Base-by-base conservation (phyloP, 1,139 yeast species). In the Geotrichum reessii region DNA sequence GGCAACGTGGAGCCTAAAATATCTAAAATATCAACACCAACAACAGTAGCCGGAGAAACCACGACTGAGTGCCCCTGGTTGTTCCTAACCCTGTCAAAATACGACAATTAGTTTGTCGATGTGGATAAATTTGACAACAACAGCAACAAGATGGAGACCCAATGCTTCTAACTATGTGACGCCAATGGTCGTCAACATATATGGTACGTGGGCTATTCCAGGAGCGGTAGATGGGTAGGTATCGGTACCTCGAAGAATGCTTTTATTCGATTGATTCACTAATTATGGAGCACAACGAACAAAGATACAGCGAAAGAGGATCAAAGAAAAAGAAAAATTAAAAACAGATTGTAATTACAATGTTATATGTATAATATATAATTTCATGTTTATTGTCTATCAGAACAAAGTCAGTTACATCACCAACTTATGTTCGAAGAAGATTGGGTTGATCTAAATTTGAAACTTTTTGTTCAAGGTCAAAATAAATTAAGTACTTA, bases 1-100 rank as follows among this genome's bases (percentile, higher is more conserved):
- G 48, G 50, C 49, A 54, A 54, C 57, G 57, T 54, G 57, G 57
- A 54, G 22, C 27, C 40, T 49, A 46, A 37, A 37, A 37, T 37
- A n/a, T 37, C 44, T n/a, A 1, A n/a, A 37, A 37, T 17, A 14
- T 12, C n/a, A 37, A 37, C 44, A 37, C n/a, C 21, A 37, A n/a
- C 44, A 14, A 37, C 44, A 14, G n/a, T 17, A 37, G 8, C 44
- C 44, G 44, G 44, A 37, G 44, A 37, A 37, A 37, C 8, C 22
- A n/a, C n/a, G n/a, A n/a, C 9, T 37, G n/a, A 5, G 4, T 9
- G 2, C n/a, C 21, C 9, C n/a, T n/a, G 6, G 44, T 9, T 37
- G 17, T 37, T 37, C 44, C 44, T 37, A 37, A 37, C 44, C 44
- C 44, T 37, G 44, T 17, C 17, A 17, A 37, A n/a, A 37, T 37